Base-by-base conservation (phyloP, 495 filamentous ascomycete genomes). In the Aspergillus incahuasiensis region DNA sequence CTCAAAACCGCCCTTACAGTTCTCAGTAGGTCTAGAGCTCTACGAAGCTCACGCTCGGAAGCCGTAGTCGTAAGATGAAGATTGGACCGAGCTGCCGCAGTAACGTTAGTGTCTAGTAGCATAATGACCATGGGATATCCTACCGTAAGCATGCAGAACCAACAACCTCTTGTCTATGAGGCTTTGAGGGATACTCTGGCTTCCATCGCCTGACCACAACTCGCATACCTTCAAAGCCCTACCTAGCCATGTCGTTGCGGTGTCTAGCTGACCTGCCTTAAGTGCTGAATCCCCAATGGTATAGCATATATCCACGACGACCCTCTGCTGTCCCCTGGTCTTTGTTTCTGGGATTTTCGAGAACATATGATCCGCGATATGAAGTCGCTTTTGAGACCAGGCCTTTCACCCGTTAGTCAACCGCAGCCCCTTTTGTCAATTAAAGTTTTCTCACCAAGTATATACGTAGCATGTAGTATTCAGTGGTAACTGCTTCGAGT, bases 301-400 rank as follows among this genome's bases (percentile, higher is more conserved):
- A 50, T 85, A 88, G 13, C 90, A 74, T 15, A 85, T 69, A 61
- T 92, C 86, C 18, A 85, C 81, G n/a, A 91, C 76, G 20, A 76
- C 72, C 15, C 67, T 58, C 13, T 79, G 70, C 48, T 86, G 79
- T 8, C 79, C 69, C 3, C 64, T 54, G 4, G 62, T 56, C 6
- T 65, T 64, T 9, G 74, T 64, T 8, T 64, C 56, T 22, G 75
- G 69, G 7, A 78, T 65, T 59, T 88, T 87, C 15, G 72, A 72
- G 68, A 86, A 91, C 73, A 92, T 79, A 65, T 88, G 82, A 50
- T 94, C 88, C 9, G 90, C 88, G 28, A 95, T 76, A 54, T 92
- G 86, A 24, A 85, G 71, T 28, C 86, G 79, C 41, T 79, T 77
- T 63, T 89, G 83, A 44, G 79, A 76, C 87, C 85, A 92, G 24